These are phyloP conservation scores for Fusarium xylarioides DNA, from an alignment of 2,329 filamentous ascomycete genomes.

Conservation along the genomic window DNA sequence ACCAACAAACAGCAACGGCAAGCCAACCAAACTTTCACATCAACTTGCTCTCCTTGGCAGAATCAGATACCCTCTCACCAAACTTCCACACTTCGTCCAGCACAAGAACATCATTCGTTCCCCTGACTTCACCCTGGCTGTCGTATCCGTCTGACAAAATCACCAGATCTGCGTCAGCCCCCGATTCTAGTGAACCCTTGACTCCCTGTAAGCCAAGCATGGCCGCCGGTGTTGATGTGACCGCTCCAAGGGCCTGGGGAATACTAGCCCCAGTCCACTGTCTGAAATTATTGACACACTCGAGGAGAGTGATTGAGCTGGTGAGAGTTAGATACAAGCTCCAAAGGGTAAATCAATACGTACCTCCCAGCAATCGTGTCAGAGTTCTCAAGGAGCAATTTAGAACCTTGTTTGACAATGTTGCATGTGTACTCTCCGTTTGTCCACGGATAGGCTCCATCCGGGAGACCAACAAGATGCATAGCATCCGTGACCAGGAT, in stretches of 20 bases:
- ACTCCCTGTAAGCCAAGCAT: slow-evolving; percentile 75
- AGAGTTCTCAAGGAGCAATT: slow-evolving; percentile 80
- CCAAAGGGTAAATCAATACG: slow-evolving; percentile 43
- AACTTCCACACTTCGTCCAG: slow-evolving; percentile 87
- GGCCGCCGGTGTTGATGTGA: slow-evolving; percentile 78
- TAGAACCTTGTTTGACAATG: slow-evolving; percentile 75
- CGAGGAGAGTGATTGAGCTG: slow-evolving; percentile 76
- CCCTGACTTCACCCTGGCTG: slow-evolving; percentile 39
- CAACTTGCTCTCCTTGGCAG: slow-evolving; percentile 21
- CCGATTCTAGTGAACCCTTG: slow-evolving; percentile 73
- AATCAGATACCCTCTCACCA: slow-evolving; percentile 61
- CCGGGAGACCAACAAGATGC: slow-evolving; percentile 83
- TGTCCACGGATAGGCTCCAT: slow-evolving; percentile 87
- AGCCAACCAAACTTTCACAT: slow-evolving; percentile 22
- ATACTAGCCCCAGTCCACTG: slow-evolving; percentile 76
- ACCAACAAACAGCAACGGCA: neutral
- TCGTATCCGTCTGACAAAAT: slow-evolving; percentile 66
- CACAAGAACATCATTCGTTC: slow-evolving; percentile 60
- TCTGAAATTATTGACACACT: slow-evolving; percentile 85
- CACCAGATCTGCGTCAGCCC: slow-evolving; percentile 74
- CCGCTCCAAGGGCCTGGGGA: slow-evolving; percentile 74
- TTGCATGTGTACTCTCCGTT: slow-evolving; percentile 70
- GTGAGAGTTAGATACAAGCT: slow-evolving; percentile 1
- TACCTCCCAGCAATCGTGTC: slow-evolving; percentile 80
- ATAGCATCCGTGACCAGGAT: slow-evolving; percentile 94